Evolutionary conservation across 2,329 filamentous ascomycete genomes (phyloP), one percentile per base, ranked within the genome.

Genomic region (Aquanectria penicillioides): DNA sequence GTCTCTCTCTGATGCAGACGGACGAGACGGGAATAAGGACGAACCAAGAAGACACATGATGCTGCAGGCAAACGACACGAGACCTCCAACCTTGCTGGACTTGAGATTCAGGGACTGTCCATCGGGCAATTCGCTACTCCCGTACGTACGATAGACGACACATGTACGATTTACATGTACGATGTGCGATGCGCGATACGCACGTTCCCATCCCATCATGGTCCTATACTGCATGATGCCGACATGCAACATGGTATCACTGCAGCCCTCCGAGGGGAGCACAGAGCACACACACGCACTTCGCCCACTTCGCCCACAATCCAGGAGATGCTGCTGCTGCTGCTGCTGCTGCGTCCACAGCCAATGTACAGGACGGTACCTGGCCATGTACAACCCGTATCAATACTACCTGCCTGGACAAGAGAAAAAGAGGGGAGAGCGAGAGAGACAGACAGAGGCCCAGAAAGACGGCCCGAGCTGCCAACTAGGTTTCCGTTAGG

Each of bases 71-170:
- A 20, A 37, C 23, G n/a, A 22, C 29, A 34, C 49, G 29, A 52
- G 22, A 20, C 37, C 22, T 50, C 37, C 34, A 9, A 15, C 15
- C 15, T n/a, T n/a, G n/a, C n/a, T n/a, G n/a, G n/a, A n/a, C n/a
- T n/a, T n/a, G n/a, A n/a, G n/a, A n/a, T n/a, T n/a, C n/a, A n/a
- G n/a, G n/a, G n/a, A n/a, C n/a, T n/a, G n/a, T 13, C 50, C 40
- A 53, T 58, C 55, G 55, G 55, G 43, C 55, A 43, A 58, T 58
- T 48, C 48, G 41, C 34, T 46, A 52, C 43, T 36, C 28, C 55
- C 53, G 55, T 51, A 58, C 41, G 55, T 52, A 52, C 48, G 55
- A 58, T 58, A 58, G 55, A 58, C 55, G 55, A 58, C 48, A 31
- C 50, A 53, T 53, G 50, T 53, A 53, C 48, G 48, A 40, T 40